Base-by-base conservation (phyloP, 208 protist species). In the Trypanosomatidae sp. region DNA sequence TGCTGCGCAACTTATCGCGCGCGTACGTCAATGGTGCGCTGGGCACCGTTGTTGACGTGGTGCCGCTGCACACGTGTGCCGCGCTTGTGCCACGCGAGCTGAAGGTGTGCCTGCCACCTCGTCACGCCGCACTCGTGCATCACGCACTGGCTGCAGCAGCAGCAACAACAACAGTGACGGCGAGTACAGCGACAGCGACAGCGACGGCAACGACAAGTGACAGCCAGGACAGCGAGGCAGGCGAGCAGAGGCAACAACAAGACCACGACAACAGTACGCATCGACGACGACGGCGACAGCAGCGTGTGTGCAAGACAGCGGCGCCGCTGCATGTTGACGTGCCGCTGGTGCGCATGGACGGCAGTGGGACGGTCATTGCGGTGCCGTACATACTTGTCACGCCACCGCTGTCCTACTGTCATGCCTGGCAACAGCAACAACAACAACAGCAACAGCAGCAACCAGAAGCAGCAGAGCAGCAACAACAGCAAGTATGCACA, bases 281-380 rank as follows among this genome's bases (percentile, higher is more conserved):
- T n/a, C n/a, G n/a, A n/a, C n/a, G n/a, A n/a, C n/a, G n/a, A n/a
- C n/a, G n/a, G n/a, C n/a, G n/a, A n/a, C n/a, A n/a, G n/a, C n/a
- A n/a, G n/a, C n/a, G n/a, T n/a, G n/a, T n/a, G n/a, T n/a, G n/a
- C n/a, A n/a, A n/a, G n/a, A n/a, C n/a, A n/a, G n/a, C n/a, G n/a
- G n/a, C n/a, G 18, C 20, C 53, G 46, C 37, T 32, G 38, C 23
- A 39, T 28, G 4, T 18, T 4, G 16, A 55, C 38, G 15, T 92
- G 32, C 84, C 84, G 6, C 43, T 92, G 23, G 76, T 92, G 43
- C 72, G 63, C 2, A 85, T 92, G 67, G 84, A 92, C 40, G 25
- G 33, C 1, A 63, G 73, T 18, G 54, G 66, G 0, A 49, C 48
- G 20, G 60, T 79, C 5, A 68, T 88, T 3, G 84, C 84, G 0